Base-by-base conservation (phyloP, 176 grass and related monocot species). In the Poa annua region DNA sequence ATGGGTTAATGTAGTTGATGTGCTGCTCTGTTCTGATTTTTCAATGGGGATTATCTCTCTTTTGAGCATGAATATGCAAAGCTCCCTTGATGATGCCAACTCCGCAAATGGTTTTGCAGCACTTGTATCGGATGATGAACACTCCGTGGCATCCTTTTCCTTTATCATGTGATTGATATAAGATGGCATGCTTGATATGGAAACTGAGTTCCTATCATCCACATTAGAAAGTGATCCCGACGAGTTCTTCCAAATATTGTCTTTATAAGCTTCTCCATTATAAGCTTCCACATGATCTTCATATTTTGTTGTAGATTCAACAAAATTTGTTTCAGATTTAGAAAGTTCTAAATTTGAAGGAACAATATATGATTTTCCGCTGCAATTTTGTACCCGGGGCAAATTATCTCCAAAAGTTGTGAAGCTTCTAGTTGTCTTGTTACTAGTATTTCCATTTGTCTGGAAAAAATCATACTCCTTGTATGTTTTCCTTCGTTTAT, bases 11-110 rank as follows among this genome's bases (percentile, higher is more conserved):
- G 71, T 71, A 79, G 66, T 70, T 79, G 61, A 84, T 51, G 12
- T 12, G 48, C 52, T 86, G 47, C 66, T 78, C 66, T 48, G 22
- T 54, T 86, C 76, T 66, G 83, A 54, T 60, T 42, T 80, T 55
- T 89, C 61, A 12, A 72, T 56, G 17, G 60, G 71, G 24, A 87
- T 73, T 49, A 80, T 86, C 65, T 97, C 52, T 19, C 55, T 80
- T 85, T 47, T 80, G 9, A 93, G 86, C n/a, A 91, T 72, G 48
- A 41, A 83, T 48, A 93, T 91, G 91, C 94, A 97, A 60, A 93
- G 29, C 16, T 97, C 57, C 77, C 74, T 93, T 14, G 61, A 34
- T 64, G 79, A 86, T 59, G 20, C 64, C 54, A 84, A 80, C 68
- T 89, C 82, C 49, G 9, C 41, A 52, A 81, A 54, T 73, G 71